phyloP scores from a whole-genome alignment of 305 asterid genomes.

The Solanum hybrid region DNA sequence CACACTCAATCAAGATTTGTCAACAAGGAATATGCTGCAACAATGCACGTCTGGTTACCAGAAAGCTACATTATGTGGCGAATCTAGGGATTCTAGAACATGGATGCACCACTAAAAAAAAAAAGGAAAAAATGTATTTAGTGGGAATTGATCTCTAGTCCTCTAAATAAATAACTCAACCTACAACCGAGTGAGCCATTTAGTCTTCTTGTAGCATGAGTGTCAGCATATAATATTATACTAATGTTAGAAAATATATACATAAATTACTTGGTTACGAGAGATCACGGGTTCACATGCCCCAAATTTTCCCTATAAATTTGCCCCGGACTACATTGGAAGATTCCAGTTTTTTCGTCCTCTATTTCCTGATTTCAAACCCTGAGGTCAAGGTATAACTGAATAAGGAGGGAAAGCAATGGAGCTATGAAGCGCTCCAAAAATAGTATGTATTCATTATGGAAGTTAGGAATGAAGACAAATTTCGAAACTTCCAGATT shows the following conservation, averaged over 20 bases:
- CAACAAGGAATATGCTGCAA: background rate
- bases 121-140: background rate
- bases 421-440: background rate
- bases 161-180: background rate
- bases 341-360: background rate
- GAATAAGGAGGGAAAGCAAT: background rate
- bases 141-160: background rate
- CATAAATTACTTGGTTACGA: background rate
- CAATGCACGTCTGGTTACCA: background rate
- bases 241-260: background rate
- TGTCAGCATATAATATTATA: background rate
- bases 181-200: background rate
- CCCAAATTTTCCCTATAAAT: background rate
- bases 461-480: background rate
- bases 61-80: background rate
- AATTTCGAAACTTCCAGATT: background rate
- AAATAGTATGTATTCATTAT: background rate
- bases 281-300: background rate
- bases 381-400: background rate
- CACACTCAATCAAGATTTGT: background rate
- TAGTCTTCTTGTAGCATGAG: background rate
- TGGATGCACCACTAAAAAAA: background rate
- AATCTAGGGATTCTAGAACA: background rate
- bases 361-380: background rate
- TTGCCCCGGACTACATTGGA: background rate